phyloP scores from a whole-genome alignment of 768 basidiomycete species.

The Auricularia heimuer region DNA sequence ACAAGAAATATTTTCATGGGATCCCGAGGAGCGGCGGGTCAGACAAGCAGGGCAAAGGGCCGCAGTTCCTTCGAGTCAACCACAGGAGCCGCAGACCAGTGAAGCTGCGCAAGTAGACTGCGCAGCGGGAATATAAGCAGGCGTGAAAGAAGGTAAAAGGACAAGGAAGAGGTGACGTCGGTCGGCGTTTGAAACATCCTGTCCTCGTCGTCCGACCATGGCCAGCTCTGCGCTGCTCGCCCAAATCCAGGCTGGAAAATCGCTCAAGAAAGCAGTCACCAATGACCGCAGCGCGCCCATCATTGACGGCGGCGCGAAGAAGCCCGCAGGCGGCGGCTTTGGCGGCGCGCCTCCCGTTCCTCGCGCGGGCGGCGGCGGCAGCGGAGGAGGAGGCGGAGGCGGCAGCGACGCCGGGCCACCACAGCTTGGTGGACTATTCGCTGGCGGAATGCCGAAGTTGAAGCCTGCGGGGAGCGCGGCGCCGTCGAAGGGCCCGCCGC shows the following conservation, averaged over 20 bases:
- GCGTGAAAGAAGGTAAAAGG: no score
- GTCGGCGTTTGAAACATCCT: no score
- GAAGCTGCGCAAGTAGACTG: no score
- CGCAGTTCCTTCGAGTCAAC: no score
- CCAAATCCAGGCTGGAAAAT: constrained; percentile 76
- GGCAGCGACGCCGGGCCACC: constrained; percentile 47
- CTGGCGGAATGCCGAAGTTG: constrained; percentile 85
- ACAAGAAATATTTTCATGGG: no score
- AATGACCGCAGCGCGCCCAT: constrained; percentile 69
- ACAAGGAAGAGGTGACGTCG: no score
- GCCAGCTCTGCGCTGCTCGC: constrained; percentile 51
- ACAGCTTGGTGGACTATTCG: constrained; percentile 77
- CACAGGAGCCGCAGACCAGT: no score
- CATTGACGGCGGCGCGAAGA: constrained; percentile 35
- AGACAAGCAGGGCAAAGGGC: no score
- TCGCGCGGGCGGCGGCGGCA: constrained; percentile 29
- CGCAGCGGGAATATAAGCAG: no score
- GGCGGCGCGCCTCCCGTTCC: constrained; percentile 14
- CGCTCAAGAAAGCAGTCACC: constrained; percentile 72
- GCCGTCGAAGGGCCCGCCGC: constrained; percentile 31
- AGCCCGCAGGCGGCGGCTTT: constrained; percentile 21
- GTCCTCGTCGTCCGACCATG: constrained; percentile 4
- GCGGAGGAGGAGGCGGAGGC: constrained; percentile 13
- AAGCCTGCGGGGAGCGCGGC: constrained; percentile 38
- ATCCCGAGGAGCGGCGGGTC: no score